Percentiles rank a stretch among this genome's conserved stretches.
Conservation (phyloP, 768 basidiomycete genomes). For the Boletus edulis region DNA sequence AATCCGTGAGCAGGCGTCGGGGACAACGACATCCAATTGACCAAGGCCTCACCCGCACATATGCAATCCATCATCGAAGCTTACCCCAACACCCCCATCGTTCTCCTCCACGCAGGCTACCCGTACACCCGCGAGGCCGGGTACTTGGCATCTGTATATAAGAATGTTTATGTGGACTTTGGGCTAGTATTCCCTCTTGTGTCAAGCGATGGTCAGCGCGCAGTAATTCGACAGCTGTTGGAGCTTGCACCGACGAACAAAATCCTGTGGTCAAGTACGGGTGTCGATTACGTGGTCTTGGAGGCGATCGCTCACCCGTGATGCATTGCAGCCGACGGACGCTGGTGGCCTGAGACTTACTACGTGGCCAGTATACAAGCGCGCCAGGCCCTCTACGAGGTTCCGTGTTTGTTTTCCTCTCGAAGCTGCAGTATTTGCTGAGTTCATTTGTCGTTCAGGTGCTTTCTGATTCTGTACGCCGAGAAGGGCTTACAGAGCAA, state of each 20-base stretch:
- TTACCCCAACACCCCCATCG: slow-evolving; percentile 56
- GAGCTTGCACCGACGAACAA: slow-evolving; percentile 77
- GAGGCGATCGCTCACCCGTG: not conserved
- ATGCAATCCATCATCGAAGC: slow-evolving; percentile 68
- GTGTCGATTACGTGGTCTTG: not conserved
- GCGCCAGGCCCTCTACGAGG: slow-evolving; percentile 58
- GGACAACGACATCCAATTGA: slow-evolving; percentile 64
- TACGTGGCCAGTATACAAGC: slow-evolving; percentile 68
- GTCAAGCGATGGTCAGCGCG: slow-evolving; percentile 59
- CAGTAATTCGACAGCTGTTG: slow-evolving; percentile 57
- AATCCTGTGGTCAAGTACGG: slow-evolving; percentile 76
- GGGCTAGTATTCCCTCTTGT: slow-evolving; percentile 76
- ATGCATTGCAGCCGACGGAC: slow-evolving; percentile 19
- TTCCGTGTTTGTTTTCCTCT: slow-evolving; percentile 23
- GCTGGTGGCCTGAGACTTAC: slow-evolving; percentile 72
- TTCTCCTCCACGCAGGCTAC: slow-evolving; percentile 76
- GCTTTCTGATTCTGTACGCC: slow-evolving; percentile 46
- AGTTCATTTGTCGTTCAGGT: slow-evolving; percentile 59
- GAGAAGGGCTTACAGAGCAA: slow-evolving; percentile 49
- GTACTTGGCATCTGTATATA: slow-evolving; percentile 68
- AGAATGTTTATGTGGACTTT: slow-evolving; percentile 77
- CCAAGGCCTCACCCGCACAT: slow-evolving; percentile 58
- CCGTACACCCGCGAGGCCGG: slow-evolving; percentile 78
- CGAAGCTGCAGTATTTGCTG: slow-evolving; percentile 35
- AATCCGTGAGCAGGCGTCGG: slow-evolving; percentile 46